Evolutionary conservation across 208 protist genomes (phyloP), one percentile per base, ranked within the genome.

Genomic region (Blechomonas ayalai): DNA sequence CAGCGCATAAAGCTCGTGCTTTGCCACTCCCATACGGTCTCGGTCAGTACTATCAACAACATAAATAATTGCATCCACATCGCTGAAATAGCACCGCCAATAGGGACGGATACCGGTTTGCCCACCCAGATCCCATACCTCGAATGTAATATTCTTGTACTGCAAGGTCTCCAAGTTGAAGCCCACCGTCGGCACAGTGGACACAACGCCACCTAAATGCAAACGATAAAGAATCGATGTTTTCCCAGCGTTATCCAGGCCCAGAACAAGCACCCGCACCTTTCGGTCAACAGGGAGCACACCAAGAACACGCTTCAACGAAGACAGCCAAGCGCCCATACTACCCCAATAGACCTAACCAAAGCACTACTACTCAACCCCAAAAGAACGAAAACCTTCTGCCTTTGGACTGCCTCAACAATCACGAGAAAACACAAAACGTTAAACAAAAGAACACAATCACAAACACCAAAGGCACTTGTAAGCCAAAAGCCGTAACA

Each of bases 141-240:
- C 96, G 56, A 99, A 98, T 23, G 78, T 96, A 57, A 99, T 89
- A 40, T 98, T 98, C 65, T 99, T 98, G 78, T 98, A 99, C 53
- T 97, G 59, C 19, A 99, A 64, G 3, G 78, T 95, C 39, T 99
- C 97, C 19, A 99, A 75, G 74, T 99, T 97, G 67, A 99, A 96
- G 7, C 97, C 92, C 19, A 99, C 97, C 0, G 97, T 99, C 0
- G 97, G 97, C 7, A 98, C 95, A 4, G 97, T 99, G 0, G 92
- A 95, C 20, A 98, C 95, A 12, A 97, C 81, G 74, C 97, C 87
- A n/a, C 93, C 95, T 5, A 98, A 67, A 50, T 98, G 98, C 25
- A 99, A 57, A 29, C 97, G 95, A 78, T 99, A 99, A 4, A 99
- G 71, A 54, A 99, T 97, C 12, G 95, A 97, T 6, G 98, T 99